These are phyloP conservation scores for Boechera retrofracta DNA, from an alignment of 345 rosid genomes.

Conservation along the genomic window DNA sequence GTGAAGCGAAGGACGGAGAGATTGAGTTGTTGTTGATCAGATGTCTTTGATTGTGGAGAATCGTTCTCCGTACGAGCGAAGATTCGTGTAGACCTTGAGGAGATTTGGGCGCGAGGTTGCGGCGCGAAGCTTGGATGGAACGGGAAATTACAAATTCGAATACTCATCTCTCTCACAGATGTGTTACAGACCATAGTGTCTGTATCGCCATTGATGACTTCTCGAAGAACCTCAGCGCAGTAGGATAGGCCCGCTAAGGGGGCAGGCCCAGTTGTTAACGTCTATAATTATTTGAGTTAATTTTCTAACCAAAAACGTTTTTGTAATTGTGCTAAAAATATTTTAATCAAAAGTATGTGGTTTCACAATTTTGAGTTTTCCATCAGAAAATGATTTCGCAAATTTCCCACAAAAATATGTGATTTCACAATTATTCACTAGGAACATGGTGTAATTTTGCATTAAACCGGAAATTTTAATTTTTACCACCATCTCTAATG, in stretches of 20 bases:
- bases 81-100: conserved; percentile 39
- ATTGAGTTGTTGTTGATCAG: conserved; percentile 60
- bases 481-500: too few relatives aligned
- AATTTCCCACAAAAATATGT: too few relatives aligned
- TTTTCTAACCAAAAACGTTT: too few relatives aligned
- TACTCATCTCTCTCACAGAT: conserved; percentile 32
- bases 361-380: too few relatives aligned
- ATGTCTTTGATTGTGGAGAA: conserved; percentile 41
- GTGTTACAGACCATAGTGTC: neutral
- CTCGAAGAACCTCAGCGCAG: neutral
- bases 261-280: too few relatives aligned
- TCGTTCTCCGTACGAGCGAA: conserved; percentile 48
- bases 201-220: conserved; percentile 25
- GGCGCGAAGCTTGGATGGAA: conserved; percentile 21
- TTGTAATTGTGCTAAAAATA: too few relatives aligned
- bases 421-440: too few relatives aligned
- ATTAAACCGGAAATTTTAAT: too few relatives aligned
- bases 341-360: too few relatives aligned
- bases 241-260: conserved; percentile 16
- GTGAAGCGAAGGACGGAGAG: conserved; percentile 95
- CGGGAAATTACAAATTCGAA: conserved; percentile 31
- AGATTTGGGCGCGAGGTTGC: conserved; percentile 39
- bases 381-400: too few relatives aligned
- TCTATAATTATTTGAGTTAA: too few relatives aligned
- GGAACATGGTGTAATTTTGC: too few relatives aligned